Evolutionary conservation across 2,329 filamentous ascomycete species (phyloP).

Genomic region (Ophidiomyces ophidiicola): DNA sequence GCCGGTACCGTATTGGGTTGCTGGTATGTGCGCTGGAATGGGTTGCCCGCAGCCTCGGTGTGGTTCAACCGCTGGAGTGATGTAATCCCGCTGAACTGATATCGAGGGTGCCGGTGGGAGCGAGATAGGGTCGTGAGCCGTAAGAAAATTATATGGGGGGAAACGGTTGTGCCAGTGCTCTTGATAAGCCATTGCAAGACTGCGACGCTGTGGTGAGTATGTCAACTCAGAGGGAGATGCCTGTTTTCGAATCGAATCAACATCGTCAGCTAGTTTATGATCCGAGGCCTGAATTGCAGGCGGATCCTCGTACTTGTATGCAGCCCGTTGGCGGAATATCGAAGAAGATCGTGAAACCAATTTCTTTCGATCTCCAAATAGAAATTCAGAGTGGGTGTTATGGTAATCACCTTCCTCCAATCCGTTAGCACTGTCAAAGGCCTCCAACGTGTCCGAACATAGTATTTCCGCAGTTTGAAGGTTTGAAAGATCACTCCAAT

Average conservation of each 20-base stretch:
- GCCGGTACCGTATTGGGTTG: constrained; percentile 23
- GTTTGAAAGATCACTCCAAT: constrained; percentile 25
- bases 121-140: constrained; percentile 32
- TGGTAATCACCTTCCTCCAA: constrained; percentile 10
- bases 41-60: constrained; percentile 30
- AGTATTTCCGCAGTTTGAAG: constrained; percentile 13
- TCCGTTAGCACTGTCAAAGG: constrained; percentile 13
- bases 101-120: constrained; percentile 37
- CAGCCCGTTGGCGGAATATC: constrained; percentile 23
- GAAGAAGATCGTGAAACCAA: constrained; percentile 19
- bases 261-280: constrained; percentile 32
- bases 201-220: constrained; percentile 40
- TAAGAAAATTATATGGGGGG: constrained; percentile 41
- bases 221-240: constrained; percentile 43
- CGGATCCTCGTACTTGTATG: constrained; percentile 26
- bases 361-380: constrained; percentile 17
- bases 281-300: constrained; percentile 28
- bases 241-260: constrained; percentile 31
- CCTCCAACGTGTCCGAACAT: constrained; percentile 7
- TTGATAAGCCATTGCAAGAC: constrained; percentile 33
- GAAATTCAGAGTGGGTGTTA: constrained; percentile 14
- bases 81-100: constrained; percentile 29
- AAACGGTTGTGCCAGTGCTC: constrained; percentile 43
- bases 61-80: constrained; percentile 21
- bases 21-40: constrained; percentile 21